Base-by-base conservation (phyloP, 2,329 filamentous ascomycete species). In the Neofusicoccum umdonicola region DNA sequence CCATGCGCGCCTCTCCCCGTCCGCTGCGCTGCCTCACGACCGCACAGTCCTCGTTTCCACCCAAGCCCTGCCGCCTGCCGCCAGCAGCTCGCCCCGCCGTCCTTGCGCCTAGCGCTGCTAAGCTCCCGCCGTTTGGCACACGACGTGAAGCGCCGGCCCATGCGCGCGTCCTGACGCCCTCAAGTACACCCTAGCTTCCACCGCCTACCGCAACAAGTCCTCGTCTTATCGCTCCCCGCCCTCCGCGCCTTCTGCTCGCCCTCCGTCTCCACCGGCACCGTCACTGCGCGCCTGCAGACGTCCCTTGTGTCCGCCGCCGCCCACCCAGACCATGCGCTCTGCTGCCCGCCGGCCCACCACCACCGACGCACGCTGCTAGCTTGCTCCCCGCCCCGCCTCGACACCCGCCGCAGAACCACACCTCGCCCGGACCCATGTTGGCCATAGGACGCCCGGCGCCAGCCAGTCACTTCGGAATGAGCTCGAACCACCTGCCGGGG, bases 381-480 rank as follows among this genome's bases (percentile, higher is more conserved):
- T 39, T 45, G 41, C 39, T 51, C 35, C 47, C 22, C 35, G 34
- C 58, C 47, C 47, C 61, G 27, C 47, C 37, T 35, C 61, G 3
- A 22, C 47, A 11, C 11, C 48, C 27, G 9, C 17, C 60, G 44
- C 35, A 37, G 42, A 37, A 42, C 19, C 22, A 13, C 45, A 5
- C 35, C 22, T 39, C 41, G 12, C 15, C 35, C 35, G 52, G 35
- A 48, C 54, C 45, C 63, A 64, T 64, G 63, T 64, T 64, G 54
- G 63, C 63, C 37, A 45, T 52, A 45, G 54, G 22, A 48, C 52
- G 45, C 37, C 63, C 52, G 52, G 52, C 54, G 62, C 31, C 52
- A 44, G 62, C 62, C 50, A 48, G 51, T 64, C 62, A 41, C 19
- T 64, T 64, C 63, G 63, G 63, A 60, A 64, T 64, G 63, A 64